Percentiles rank a stretch among this genome's conserved stretches.
These are phyloP conservation scores for Taphrina deformans DNA, from an alignment of 1,139 yeast genomes.

Conservation along the genomic window DNA sequence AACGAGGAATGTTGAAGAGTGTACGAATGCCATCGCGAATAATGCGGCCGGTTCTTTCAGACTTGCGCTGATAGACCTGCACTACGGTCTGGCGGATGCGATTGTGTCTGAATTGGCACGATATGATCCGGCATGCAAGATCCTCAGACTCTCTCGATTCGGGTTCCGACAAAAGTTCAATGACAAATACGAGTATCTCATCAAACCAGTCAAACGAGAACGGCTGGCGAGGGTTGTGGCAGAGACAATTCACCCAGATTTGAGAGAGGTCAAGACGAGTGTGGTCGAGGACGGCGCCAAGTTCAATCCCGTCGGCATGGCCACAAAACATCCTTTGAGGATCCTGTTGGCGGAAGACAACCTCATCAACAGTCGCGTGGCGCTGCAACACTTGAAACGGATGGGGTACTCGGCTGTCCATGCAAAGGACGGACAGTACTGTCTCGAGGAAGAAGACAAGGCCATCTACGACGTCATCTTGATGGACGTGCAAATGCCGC, in stretches of 20 bases:
- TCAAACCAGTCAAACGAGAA: constrained; percentile 31
- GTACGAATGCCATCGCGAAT: background rate
- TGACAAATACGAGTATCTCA: constrained; percentile 13
- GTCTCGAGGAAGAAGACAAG: constrained; percentile 69
- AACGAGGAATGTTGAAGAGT: background rate
- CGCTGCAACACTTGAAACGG: constrained; percentile 23
- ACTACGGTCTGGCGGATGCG: constrained; percentile 23
- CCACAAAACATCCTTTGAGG: constrained; percentile 39
- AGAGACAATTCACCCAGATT: constrained; percentile 6
- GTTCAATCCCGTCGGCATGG: constrained; percentile 21
- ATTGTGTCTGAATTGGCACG: background rate
- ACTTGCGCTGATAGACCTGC: constrained; percentile 24
- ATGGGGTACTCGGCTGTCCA: constrained; percentile 25
- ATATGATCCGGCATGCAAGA: constrained; percentile 14
- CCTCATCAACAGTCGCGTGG: constrained; percentile 25
- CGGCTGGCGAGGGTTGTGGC: constrained; percentile 20
- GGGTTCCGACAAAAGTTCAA: constrained; percentile 28
- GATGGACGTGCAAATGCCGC: constrained; percentile 98
- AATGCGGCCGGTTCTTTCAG: constrained; percentile 22
- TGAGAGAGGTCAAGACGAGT: background rate
- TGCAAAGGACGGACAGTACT: constrained; percentile 66
- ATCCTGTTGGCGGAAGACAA: constrained; percentile 45
- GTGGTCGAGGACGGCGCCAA: background rate
- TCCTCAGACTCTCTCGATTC: constrained; percentile 21
- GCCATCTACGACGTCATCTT: constrained; percentile 73